Evolutionary conservation across 179 eudicot species (phyloP), one percentile per base, ranked within the genome.

Genomic region (Spergularia azorica): DNA sequence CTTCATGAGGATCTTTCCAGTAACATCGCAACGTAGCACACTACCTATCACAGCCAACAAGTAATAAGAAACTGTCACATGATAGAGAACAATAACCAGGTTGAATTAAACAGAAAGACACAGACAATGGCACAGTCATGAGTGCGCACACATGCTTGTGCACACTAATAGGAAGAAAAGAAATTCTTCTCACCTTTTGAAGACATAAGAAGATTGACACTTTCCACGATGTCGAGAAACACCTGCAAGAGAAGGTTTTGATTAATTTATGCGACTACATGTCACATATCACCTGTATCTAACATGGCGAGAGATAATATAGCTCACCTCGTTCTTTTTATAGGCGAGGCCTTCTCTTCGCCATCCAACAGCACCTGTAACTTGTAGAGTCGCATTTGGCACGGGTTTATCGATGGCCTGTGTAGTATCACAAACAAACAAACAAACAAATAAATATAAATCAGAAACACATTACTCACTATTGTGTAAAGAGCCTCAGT

Each of bases 351-450:
- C 99, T 83, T 94, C 99, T 81, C 98, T 80, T 64, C 99, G 89
- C 99, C 99, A 95, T 54, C 99, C 99, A 76, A 95, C 98, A 79
- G 99, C 99, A 66, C 99, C 99, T 63, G 99, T 95, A 71, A 95
- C 99, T 94, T 95, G 99, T 76, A 95, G 81, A 32, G 99, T 95
- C 70, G 99, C 99, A 86, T 95, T 95, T 17, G 99, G 98, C 73
- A 94, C 98, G 59, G 98, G 97, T 83, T 90, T 95, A 81, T 95
- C 98, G 58, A 88, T 70, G 79, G 97, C 87, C 99, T 95, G 76
- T 63, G 32, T 55, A 57, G 77, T 51, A 73, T 67, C 75, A 77
- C 70, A 61, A 61, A 69, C 48, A 26, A 26, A 75, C 21, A 56
- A 58, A 41, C 38, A 73, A 55, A 2, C n/a, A n/a, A n/a, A n/a